phyloP scores from a whole-genome alignment of 1,284 basidiomycete genomes.

The Fomitopsis pinicola region DNA sequence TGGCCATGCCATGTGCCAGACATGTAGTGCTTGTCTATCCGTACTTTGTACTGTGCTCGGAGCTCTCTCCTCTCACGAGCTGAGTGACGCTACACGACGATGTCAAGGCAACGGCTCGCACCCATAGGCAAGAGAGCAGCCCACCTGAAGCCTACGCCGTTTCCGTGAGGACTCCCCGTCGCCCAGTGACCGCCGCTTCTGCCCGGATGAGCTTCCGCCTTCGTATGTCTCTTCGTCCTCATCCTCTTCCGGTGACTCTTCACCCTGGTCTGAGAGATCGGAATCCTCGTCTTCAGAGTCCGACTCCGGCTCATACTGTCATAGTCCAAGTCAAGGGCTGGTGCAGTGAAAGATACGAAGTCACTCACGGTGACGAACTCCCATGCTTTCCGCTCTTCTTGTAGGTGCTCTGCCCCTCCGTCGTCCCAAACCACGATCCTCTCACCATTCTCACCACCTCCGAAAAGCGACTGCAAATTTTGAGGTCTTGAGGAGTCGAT shows the following conservation, averaged over 20 bases:
- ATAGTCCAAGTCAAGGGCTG: not conserved
- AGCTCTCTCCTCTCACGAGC: slow-evolving; percentile 67
- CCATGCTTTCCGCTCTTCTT: slow-evolving; percentile 69
- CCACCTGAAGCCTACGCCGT: slow-evolving; percentile 46
- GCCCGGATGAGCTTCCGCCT: slow-evolving; percentile 35
- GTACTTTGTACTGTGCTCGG: slow-evolving; percentile 55
- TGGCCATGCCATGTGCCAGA: slow-evolving; percentile 87
- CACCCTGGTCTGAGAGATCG: slow-evolving; percentile 36
- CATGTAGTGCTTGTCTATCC: slow-evolving; percentile 80
- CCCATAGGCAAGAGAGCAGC: slow-evolving; percentile 8
- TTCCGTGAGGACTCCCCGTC: slow-evolving; percentile 43
- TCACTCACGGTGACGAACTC: slow-evolving; percentile 71
- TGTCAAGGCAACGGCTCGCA: not conserved
- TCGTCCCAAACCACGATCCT: slow-evolving; percentile 89
- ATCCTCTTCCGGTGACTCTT: slow-evolving; percentile 39
- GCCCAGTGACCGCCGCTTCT: slow-evolving; percentile 52
- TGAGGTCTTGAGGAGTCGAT: slow-evolving; percentile 93
- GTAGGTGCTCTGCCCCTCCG: slow-evolving; percentile 65
- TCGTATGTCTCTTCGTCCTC: slow-evolving; percentile 41
- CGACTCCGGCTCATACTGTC: slow-evolving; percentile 67
- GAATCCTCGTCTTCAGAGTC: slow-evolving; percentile 66
- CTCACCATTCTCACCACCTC: slow-evolving; percentile 63
- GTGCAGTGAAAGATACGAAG: not conserved
- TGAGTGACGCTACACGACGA: slow-evolving; percentile 26
- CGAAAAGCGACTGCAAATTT: slow-evolving; percentile 88